Percentiles rank a stretch among this genome's conserved stretches.
Evolutionary conservation across 192 early-diverging fungal species (phyloP).

Genomic region (Gaertneriomyces sp.): DNA sequence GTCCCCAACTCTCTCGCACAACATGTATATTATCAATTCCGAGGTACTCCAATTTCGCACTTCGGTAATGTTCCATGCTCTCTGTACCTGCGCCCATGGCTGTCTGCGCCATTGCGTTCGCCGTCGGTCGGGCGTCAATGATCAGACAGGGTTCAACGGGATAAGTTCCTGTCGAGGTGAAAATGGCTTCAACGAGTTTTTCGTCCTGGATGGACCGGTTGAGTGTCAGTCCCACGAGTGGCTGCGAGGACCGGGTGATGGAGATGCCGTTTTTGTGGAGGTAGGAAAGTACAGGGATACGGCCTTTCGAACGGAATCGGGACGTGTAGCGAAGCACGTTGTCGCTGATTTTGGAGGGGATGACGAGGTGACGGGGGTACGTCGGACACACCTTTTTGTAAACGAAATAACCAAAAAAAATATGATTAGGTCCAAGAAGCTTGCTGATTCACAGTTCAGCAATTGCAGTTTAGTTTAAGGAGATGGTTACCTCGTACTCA

Average conservation of each 20-base stretch:
- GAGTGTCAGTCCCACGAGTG: constrained; percentile 93
- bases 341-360: constrained; percentile 87
- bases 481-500: constrained; percentile 59
- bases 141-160: constrained; percentile 66
- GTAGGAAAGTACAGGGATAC: constrained; percentile 88
- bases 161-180: constrained; percentile 51
- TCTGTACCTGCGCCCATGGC: constrained; percentile 94
- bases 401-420: constrained; percentile 6
- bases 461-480: neutral
- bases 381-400: constrained; percentile 73
- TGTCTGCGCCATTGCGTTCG: constrained; percentile 89
- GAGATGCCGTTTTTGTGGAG: constrained; percentile 78
- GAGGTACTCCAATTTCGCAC: constrained; percentile 80
- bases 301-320: constrained; percentile 82
- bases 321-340: constrained; percentile 82
- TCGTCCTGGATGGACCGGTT: constrained; percentile 96
- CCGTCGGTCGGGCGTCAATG: constrained; percentile 91
- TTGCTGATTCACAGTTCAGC: constrained; percentile 1
- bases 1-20: constrained; percentile 83
- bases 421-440: neutral
- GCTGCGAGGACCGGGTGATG: constrained; percentile 92
- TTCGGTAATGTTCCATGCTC: constrained; percentile 87
- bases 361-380: constrained; percentile 77
- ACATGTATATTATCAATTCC: constrained; percentile 99
- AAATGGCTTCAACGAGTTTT: constrained; percentile 90